A percentile compares a stretch with the other conserved stretches of the same genome.
These are phyloP conservation scores for Sphagnum tenellum DNA, from an alignment of 225 moss, liverwort and hornwort genomes.

Conservation along the genomic window DNA sequence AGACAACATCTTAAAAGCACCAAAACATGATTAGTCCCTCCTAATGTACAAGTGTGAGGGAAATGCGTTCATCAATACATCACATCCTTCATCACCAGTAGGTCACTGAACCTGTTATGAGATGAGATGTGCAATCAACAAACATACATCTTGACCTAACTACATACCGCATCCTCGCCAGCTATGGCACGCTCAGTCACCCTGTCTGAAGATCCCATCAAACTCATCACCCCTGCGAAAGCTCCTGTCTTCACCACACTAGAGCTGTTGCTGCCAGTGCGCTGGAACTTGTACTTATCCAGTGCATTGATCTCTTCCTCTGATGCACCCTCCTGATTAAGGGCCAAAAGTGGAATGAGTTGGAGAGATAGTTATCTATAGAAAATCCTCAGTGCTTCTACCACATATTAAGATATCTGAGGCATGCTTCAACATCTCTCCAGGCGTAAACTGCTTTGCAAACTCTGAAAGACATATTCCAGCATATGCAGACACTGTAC, in stretches of 20 bases:
- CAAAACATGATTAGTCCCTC: background rate
- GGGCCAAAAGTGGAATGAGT: background rate
- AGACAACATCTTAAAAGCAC: too few relatives aligned
- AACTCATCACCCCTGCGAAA: slow-evolving; percentile 76
- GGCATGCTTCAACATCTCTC: too few relatives aligned
- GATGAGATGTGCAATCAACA: too few relatives aligned
- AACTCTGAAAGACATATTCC: too few relatives aligned
- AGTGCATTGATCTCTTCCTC: slow-evolving; percentile 89
- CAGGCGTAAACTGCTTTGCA: too few relatives aligned
- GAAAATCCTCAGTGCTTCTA: too few relatives aligned
- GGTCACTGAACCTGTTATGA: too few relatives aligned
- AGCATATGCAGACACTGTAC: too few relatives aligned
- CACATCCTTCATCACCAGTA: too few relatives aligned
- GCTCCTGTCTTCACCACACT: slow-evolving; percentile 46
- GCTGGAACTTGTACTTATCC: slow-evolving; percentile 76
- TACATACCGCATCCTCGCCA: slow-evolving; percentile 72
- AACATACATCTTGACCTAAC: too few relatives aligned
- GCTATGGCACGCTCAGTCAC: slow-evolving; percentile 58
- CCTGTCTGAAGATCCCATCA: slow-evolving; percentile 59
- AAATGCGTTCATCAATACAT: background rate
- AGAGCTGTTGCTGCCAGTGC: slow-evolving; percentile 42
- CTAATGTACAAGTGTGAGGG: too few relatives aligned
- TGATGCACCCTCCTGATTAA: slow-evolving; percentile 67
- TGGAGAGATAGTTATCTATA: background rate
- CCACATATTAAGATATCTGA: too few relatives aligned